phyloP scores from a whole-genome alignment of 164 flowering plant genomes.

The Cinnamomum chago region DNA sequence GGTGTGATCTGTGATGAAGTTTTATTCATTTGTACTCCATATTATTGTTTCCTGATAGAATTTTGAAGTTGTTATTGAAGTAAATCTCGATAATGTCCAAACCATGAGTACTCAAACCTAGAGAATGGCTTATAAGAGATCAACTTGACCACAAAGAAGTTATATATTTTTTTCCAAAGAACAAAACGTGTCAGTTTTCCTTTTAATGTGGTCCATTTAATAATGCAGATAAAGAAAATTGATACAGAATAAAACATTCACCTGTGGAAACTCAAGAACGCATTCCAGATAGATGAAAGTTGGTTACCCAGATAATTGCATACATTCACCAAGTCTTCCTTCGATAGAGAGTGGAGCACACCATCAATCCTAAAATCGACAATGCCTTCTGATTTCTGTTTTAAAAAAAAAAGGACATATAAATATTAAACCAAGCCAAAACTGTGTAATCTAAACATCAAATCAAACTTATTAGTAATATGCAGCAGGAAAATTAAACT shows the following conservation, averaged over 20 bases:
- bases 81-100: no score
- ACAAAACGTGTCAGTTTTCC: no score
- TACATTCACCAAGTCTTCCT: slow-evolving; percentile 36
- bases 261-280: slow-evolving; percentile 85
- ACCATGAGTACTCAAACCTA: no score
- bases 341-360: slow-evolving; percentile 34
- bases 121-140: no score
- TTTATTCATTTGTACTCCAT: no score
- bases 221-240: background rate
- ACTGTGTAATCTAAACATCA: background rate
- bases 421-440: slow-evolving; percentile 6
- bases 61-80: no score
- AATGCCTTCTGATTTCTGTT: slow-evolving; percentile 44
- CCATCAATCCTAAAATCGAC: slow-evolving; percentile 35
- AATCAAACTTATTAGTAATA: background rate
- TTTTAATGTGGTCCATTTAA: no score
- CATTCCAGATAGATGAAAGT: slow-evolving; percentile 62
- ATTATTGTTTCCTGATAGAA: no score
- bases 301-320: slow-evolving; percentile 63
- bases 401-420: background rate
- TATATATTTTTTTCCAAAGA: no score
- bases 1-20: no score
- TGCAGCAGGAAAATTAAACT: background rate
- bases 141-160: no score
- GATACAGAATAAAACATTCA: slow-evolving; percentile 18